These are phyloP conservation scores for Blepharisma japonicum DNA, from an alignment of 73 alveolate genomes.

Conservation along the genomic window DNA sequence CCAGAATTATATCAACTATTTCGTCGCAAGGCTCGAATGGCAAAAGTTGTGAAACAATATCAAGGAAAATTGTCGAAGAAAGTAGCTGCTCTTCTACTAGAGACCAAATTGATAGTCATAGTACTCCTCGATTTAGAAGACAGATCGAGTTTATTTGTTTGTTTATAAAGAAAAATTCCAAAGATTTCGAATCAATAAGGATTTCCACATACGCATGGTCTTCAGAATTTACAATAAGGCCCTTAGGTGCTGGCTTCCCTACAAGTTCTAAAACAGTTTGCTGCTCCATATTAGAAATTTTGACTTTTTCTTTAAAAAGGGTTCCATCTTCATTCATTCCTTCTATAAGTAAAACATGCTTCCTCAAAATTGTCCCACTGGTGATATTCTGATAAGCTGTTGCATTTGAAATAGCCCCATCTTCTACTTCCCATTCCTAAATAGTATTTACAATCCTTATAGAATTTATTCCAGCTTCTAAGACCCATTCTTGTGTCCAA, in stretches of 20 bases:
- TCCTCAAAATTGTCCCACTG: background rate
- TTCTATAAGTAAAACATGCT: slow-evolving; percentile 4
- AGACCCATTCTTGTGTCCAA: slow-evolving; percentile 54
- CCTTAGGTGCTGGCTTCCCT: background rate
- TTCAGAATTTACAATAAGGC: slow-evolving; percentile 24
- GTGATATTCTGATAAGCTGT: background rate
- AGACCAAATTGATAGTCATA: slow-evolving; percentile 14
- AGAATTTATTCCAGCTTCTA: slow-evolving; percentile 55
- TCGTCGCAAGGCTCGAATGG: background rate
- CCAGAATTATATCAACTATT: background rate
- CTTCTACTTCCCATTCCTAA: background rate
- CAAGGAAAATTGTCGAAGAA: background rate
- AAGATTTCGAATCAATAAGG: background rate
- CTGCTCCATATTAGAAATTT: background rate
- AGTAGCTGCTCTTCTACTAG: background rate
- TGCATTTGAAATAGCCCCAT: background rate
- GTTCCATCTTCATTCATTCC: slow-evolving; percentile 10
- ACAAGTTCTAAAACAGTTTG: background rate
- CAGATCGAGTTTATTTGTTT: background rate
- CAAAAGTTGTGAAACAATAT: background rate
- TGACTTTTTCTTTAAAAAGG: background rate
- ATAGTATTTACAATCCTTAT: background rate
- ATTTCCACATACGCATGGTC: slow-evolving; percentile 29
- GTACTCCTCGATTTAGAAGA: background rate
- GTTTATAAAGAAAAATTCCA: slow-evolving; percentile 6